Evolutionary conservation across 768 basidiomycete species (phyloP).

Genomic region (Exidia glandulosa): DNA sequence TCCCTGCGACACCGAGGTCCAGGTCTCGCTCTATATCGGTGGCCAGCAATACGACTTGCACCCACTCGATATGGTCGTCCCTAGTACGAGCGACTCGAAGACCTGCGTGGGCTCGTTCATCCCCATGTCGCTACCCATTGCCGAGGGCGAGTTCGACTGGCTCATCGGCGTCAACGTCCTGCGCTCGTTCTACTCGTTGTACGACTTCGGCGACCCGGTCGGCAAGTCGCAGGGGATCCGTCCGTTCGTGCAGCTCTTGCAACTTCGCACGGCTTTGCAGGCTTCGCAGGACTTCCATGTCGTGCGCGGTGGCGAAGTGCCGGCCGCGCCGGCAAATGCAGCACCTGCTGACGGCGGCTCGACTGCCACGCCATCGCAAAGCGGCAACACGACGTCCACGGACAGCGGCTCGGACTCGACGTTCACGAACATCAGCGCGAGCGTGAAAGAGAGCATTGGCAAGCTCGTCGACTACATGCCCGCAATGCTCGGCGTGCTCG

Average conservation of each 20-base stretch:
- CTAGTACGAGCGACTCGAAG: conserved; percentile 27
- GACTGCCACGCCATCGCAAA: not conserved
- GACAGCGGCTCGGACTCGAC: conserved; percentile 5
- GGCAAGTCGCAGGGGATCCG: conserved; percentile 48
- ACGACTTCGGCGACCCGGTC: conserved; percentile 65
- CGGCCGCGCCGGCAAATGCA: conserved; percentile 36
- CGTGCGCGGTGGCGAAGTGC: conserved; percentile 51
- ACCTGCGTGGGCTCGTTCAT: conserved; percentile 69
- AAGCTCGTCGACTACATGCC: conserved; percentile 57
- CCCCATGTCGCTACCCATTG: conserved; percentile 48
- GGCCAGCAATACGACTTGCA: conserved; percentile 68
- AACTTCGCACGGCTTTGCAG: conserved; percentile 47
- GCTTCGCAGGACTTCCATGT: conserved; percentile 64
- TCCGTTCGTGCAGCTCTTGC: conserved; percentile 67
- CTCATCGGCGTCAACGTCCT: conserved; percentile 74
- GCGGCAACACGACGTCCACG: not conserved
- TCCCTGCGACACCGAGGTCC: conserved; percentile 64
- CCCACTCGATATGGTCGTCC: conserved; percentile 62
- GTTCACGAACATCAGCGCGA: conserved; percentile 39
- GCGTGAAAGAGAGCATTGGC: conserved; percentile 48
- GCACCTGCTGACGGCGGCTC: too few relatives aligned
- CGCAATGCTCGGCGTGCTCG: conserved; percentile 64
- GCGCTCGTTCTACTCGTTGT: conserved; percentile 71
- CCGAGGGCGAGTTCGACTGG: conserved; percentile 66
- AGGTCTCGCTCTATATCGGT: conserved; percentile 71